These are phyloP conservation scores for Hypoxylon sp. DNA, from an alignment of 2,329 filamentous ascomycete species.

Conservation along the genomic window DNA sequence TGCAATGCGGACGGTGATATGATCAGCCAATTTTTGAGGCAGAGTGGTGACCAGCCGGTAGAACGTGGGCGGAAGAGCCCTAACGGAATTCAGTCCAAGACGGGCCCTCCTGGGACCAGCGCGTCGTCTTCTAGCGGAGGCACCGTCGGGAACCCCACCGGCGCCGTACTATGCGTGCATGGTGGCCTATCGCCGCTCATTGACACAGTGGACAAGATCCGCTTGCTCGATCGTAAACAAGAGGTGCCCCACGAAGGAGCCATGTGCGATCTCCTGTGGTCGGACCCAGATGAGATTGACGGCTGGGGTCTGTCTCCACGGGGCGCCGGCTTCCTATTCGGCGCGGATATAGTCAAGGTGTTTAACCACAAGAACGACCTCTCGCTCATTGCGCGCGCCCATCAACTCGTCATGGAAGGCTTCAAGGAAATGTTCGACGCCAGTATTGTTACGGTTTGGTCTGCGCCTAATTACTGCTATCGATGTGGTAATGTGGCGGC, in stretches of 20 bases:
- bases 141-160: conserved; percentile 72
- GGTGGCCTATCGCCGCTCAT: conserved; percentile 91
- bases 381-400: conserved; percentile 88
- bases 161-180: conserved; percentile 93
- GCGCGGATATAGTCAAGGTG: conserved; percentile 90
- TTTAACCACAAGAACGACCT: conserved; percentile 97
- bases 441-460: conserved; percentile 98
- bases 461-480: conserved; percentile 96
- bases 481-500: conserved; percentile 95
- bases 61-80: conserved; percentile 41
- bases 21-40: conserved; percentile 74
- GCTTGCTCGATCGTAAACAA: conserved; percentile 93
- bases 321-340: conserved; percentile 94
- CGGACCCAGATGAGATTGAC: conserved; percentile 96
- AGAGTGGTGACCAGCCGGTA: conserved; percentile 41
- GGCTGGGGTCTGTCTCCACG: conserved; percentile 95
- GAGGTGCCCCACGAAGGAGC: conserved; percentile 98
- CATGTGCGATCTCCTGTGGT: conserved; percentile 99
- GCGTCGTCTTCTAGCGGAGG: conserved; percentile 75
- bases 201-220: conserved; percentile 94
- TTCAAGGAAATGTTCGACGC: conserved; percentile 99
- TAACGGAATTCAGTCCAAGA: conserved; percentile 56
- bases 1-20: conserved; percentile 84
- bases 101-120: conserved; percentile 80
- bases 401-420: conserved; percentile 98